phyloP scores from a whole-genome alignment of 1,284 basidiomycete species.

The Irpex sp. region DNA sequence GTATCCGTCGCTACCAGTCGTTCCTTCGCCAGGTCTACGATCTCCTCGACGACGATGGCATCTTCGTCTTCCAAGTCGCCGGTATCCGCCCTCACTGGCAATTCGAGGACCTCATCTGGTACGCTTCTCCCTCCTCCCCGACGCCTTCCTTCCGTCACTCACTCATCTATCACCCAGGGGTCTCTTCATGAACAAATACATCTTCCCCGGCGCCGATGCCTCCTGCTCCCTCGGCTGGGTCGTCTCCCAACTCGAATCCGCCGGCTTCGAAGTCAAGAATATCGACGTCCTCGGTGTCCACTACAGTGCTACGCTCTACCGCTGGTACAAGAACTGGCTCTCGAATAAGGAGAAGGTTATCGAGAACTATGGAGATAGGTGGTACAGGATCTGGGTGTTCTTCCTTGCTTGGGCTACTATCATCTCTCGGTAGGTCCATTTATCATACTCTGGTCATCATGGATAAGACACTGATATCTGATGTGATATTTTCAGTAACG shows the following conservation, averaged over 20 bases:
- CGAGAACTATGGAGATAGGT: conserved; percentile 87
- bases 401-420: conserved; percentile 85
- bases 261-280: conserved; percentile 96
- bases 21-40: conserved; percentile 94
- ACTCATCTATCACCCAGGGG: conserved; percentile 45
- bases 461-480: conserved; percentile 13
- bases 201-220: conserved; percentile 98
- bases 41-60: conserved; percentile 91
- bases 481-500: conserved; percentile 55
- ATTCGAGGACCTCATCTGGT: conserved; percentile 97
- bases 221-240: conserved; percentile 96
- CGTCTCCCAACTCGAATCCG: conserved; percentile 80
- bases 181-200: conserved; percentile 93
- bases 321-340: conserved; percentile 97
- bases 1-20: conserved; percentile 86
- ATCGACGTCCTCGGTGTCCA: conserved; percentile 96
- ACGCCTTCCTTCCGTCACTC: not conserved
- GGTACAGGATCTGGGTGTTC: conserved; percentile 90
- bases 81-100: conserved; percentile 95
- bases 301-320: conserved; percentile 92
- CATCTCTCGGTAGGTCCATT: conserved; percentile 50
- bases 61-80: conserved; percentile 95
- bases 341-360: conserved; percentile 86
- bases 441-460: not conserved
- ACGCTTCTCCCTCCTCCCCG: conserved; percentile 4